Percentiles rank a stretch among this genome's conserved stretches.
phyloP scores from a whole-genome alignment of 768 basidiomycete genomes.

The Daedaleopsis nitida region DNA sequence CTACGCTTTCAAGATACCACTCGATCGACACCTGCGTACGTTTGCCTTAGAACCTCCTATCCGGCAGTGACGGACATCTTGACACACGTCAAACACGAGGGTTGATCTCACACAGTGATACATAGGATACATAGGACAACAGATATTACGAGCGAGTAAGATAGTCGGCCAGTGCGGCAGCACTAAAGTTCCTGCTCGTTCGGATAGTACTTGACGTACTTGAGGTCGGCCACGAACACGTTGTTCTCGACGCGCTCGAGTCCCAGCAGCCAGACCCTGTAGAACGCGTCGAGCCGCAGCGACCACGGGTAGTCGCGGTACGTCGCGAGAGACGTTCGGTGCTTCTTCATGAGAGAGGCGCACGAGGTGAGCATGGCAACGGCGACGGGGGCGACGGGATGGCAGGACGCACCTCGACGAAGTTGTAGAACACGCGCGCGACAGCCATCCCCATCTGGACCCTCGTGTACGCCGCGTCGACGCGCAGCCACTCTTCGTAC shows the following conservation, averaged over 20 bases:
- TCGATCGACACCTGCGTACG: too few species aligned
- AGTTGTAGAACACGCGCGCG: constrained; percentile 7
- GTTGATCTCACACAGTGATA: background rate
- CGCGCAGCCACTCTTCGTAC: constrained; percentile 11
- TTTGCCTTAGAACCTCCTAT: too few species aligned
- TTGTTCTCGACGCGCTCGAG: constrained; percentile 14
- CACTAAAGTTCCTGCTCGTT: background rate
- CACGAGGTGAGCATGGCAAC: background rate
- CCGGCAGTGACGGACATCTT: too few species aligned
- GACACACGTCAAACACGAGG: too few species aligned
- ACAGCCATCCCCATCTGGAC: constrained; percentile 10
- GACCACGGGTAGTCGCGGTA: constrained; percentile 4
- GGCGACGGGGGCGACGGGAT: background rate
- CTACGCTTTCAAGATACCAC: too few species aligned
- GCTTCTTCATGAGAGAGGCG: too few species aligned
- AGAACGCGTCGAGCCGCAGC: constrained; percentile 8
- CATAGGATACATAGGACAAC: background rate
- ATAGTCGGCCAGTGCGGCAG: background rate
- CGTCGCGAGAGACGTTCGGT: background rate
- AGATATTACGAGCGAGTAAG: background rate
- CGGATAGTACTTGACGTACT: constrained; percentile 15
- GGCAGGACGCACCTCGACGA: constrained; percentile 8
- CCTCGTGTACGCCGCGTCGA: background rate
- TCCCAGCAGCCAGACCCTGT: constrained; percentile 11
- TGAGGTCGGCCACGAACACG: constrained; percentile 9